phyloP scores from a whole-genome alignment of 176 grass and related monocot genomes.

The Aechmea fasciata region DNA sequence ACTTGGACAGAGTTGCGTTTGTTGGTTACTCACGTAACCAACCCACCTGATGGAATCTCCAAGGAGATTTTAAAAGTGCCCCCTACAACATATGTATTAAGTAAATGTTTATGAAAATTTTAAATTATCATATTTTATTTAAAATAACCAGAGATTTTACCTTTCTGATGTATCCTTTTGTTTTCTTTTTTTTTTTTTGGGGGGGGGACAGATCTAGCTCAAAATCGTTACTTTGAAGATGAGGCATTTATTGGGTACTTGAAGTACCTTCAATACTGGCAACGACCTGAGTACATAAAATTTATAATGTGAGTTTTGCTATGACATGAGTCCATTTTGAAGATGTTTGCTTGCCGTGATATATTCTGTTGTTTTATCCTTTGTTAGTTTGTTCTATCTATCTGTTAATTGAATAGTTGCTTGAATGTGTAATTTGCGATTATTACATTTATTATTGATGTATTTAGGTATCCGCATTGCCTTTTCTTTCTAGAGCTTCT shows the following conservation, averaged over 20 bases:
- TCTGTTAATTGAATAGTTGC: background rate
- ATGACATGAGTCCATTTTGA: background rate
- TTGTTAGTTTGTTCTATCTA: background rate
- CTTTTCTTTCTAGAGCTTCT: constrained; percentile 99
- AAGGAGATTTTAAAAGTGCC: no score
- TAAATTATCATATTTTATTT: background rate
- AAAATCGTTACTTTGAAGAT: constrained; percentile 95
- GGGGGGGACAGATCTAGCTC: constrained; percentile 65
- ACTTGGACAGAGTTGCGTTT: no score
- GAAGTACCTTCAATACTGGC: constrained; percentile 95
- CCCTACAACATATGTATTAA: no score
- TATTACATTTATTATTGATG: constrained; percentile 2
- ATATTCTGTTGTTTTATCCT: no score
- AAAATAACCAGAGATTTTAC: background rate
- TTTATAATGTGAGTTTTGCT: constrained; percentile 69
- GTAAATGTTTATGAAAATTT: background rate
- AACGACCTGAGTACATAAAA: constrained; percentile 83
- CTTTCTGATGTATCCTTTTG: background rate
- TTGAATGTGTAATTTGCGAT: background rate
- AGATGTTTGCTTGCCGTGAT: background rate
- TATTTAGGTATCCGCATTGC: constrained; percentile 81
- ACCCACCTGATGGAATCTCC: no score
- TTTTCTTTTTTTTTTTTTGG: background rate
- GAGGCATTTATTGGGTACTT: constrained; percentile 85
- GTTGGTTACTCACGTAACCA: no score